A percentile compares a stretch with the other conserved stretches of the same genome.
These are phyloP conservation scores for Shiraia bambusicola DNA, from an alignment of 2,329 filamentous ascomycete genomes.

Conservation along the genomic window DNA sequence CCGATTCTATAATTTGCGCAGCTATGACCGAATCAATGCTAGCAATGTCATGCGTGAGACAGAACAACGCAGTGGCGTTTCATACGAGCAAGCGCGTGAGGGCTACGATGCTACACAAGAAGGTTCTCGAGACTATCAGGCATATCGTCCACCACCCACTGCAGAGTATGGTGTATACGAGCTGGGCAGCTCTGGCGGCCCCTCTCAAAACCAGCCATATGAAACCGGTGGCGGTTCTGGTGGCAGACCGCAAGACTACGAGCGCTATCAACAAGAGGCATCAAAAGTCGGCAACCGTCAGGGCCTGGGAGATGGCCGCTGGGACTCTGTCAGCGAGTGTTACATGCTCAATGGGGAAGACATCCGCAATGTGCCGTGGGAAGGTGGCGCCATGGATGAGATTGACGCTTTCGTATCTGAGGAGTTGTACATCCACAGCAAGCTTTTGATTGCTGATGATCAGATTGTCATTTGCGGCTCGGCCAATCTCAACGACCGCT, in stretches of 20 bases:
- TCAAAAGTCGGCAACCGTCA: conserved; percentile 53
- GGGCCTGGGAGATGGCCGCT: conserved; percentile 55
- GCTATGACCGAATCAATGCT: conserved; percentile 79
- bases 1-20: conserved; percentile 81
- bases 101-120: conserved; percentile 61
- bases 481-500: conserved; percentile 69
- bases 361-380: conserved; percentile 65
- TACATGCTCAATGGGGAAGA: conserved; percentile 80
- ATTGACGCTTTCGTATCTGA: conserved; percentile 65
- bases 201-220: conserved; percentile 21
- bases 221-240: conserved; percentile 25
- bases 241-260: conserved; percentile 51
- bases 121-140: conserved; percentile 40
- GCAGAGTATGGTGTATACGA: conserved; percentile 42
- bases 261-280: conserved; percentile 72
- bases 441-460: conserved; percentile 80
- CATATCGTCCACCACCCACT: conserved; percentile 37
- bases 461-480: conserved; percentile 78
- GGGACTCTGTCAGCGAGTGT: conserved; percentile 75
- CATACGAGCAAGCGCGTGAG: conserved; percentile 66
- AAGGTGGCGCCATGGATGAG: conserved; percentile 56
- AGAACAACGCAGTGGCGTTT: conserved; percentile 64
- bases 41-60: conserved; percentile 62
- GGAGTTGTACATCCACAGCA: conserved; percentile 66
- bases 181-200: conserved; percentile 26